phyloP scores from a whole-genome alignment of 371 early-diverging fungal genomes.

The Zopfochytrium polystomum region DNA sequence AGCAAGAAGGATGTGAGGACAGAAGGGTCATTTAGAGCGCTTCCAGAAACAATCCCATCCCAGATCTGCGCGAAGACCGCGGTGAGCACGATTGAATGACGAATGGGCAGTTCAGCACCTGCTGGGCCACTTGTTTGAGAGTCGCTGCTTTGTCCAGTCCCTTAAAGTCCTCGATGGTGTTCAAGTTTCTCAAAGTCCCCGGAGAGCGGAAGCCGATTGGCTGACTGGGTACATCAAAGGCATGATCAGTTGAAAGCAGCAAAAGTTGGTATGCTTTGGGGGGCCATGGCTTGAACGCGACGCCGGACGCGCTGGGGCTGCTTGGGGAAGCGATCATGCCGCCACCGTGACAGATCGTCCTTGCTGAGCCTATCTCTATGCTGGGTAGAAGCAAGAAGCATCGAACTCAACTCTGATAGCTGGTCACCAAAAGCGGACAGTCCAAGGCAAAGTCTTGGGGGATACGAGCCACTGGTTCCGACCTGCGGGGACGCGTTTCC shows the following conservation, averaged over 20 bases:
- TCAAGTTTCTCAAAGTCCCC: constrained; percentile 76
- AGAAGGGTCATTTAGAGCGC: constrained; percentile 59
- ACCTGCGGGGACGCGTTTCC: no score
- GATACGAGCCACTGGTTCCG: no score
- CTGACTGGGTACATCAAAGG: no score
- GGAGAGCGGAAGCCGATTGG: constrained; percentile 48
- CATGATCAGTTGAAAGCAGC: no score
- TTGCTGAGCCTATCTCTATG: no score
- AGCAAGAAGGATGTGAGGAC: constrained; percentile 66
- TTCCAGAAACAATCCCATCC: constrained; percentile 62
- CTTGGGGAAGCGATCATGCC: constrained; percentile 19
- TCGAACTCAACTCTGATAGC: no score
- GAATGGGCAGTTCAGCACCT: constrained; percentile 42
- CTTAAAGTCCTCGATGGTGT: constrained; percentile 89
- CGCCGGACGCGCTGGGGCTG: neutral
- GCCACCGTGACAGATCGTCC: constrained; percentile 25
- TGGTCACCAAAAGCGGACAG: no score
- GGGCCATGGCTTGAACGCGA: neutral
- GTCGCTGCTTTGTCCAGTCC: constrained; percentile 67
- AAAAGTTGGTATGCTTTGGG: no score
- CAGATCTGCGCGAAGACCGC: constrained; percentile 51
- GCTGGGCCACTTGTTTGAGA: constrained; percentile 58
- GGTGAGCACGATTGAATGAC: neutral
- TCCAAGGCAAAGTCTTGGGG: constrained; percentile 17
- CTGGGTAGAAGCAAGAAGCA: no score